These are phyloP conservation scores for Pochonia chlamydosporia DNA, from an alignment of 2,329 filamentous ascomycete species.

Conservation along the genomic window DNA sequence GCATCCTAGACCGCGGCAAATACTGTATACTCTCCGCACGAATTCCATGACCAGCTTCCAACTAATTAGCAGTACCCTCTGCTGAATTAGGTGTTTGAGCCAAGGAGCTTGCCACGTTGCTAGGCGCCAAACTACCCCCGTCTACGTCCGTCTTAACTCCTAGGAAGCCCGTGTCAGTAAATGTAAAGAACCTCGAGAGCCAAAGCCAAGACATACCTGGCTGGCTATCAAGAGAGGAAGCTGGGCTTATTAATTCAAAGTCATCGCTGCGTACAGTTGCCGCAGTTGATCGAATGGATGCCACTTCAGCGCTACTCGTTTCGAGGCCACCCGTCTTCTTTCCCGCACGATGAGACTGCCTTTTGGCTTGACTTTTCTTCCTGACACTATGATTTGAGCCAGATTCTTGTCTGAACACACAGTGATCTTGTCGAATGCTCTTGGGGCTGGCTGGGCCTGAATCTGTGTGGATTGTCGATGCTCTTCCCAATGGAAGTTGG, in stretches of 20 bases:
- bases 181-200: neutral
- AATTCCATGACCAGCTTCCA: too few relatives aligned
- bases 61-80: too few relatives aligned
- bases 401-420: neutral
- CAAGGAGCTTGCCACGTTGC: too few relatives aligned
- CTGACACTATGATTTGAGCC: neutral
- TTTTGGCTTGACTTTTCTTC: neutral
- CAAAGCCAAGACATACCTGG: neutral
- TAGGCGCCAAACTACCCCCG: too few relatives aligned
- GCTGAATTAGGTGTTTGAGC: too few relatives aligned
- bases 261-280: slow-evolving; percentile 33
- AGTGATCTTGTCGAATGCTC: neutral
- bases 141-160: too few relatives aligned
- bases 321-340: neutral
- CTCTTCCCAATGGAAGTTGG: slow-evolving; percentile 24
- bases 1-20: too few relatives aligned
- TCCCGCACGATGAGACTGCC: neutral
- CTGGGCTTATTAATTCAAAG: slow-evolving; percentile 16
- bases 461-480: slow-evolving; percentile 28
- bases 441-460: slow-evolving; percentile 14
- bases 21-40: too few relatives aligned
- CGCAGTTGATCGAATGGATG: slow-evolving; percentile 20
- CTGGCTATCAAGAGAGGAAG: neutral
- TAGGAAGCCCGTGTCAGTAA: too few relatives aligned
- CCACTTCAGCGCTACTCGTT: neutral